phyloP scores from a whole-genome alignment of 208 protist genomes.

The Endotrypanum monterogeii region DNA sequence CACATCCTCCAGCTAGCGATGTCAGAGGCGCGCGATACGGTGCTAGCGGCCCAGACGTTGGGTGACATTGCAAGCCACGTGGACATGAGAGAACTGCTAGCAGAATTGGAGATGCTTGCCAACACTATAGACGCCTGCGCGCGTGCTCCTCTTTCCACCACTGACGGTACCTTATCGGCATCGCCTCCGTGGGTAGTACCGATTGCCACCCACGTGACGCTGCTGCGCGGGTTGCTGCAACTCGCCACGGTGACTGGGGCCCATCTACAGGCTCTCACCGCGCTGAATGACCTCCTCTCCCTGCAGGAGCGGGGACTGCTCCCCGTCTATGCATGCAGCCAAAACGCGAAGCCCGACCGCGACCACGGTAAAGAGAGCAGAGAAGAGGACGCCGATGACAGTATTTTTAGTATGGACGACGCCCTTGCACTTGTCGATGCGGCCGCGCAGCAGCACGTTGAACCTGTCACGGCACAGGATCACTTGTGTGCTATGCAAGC shows the following conservation, averaged over 20 bases:
- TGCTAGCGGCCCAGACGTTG: slow-evolving; percentile 28
- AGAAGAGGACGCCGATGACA: slow-evolving; percentile 13
- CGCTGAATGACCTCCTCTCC: slow-evolving; percentile 55
- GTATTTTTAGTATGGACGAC: slow-evolving; percentile 58
- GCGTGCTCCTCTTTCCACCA: neutral
- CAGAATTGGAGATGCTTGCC: slow-evolving; percentile 8
- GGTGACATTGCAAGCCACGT: slow-evolving; percentile 32
- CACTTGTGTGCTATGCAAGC: slow-evolving; percentile 74
- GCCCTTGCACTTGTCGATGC: slow-evolving; percentile 62
- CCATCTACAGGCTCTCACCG: slow-evolving; percentile 42
- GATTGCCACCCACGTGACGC: slow-evolving; percentile 39
- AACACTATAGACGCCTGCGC: slow-evolving; percentile 17
- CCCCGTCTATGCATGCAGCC: neutral
- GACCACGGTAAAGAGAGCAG: neutral
- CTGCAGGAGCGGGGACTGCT: slow-evolving; percentile 38
- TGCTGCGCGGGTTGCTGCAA: slow-evolving; percentile 47
- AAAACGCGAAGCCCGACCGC: neutral
- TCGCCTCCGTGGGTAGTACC: slow-evolving; percentile 40
- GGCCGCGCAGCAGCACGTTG: slow-evolving; percentile 38
- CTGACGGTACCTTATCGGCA: neutral
- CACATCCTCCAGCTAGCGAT: slow-evolving; percentile 26
- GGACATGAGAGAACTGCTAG: slow-evolving; percentile 21
- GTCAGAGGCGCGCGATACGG: slow-evolving; percentile 24
- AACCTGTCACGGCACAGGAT: slow-evolving; percentile 55
- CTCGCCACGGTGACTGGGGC: slow-evolving; percentile 35